Conservation (phyloP, 2,329 filamentous ascomycete genomes). For the Alternaria gansuensis region DNA sequence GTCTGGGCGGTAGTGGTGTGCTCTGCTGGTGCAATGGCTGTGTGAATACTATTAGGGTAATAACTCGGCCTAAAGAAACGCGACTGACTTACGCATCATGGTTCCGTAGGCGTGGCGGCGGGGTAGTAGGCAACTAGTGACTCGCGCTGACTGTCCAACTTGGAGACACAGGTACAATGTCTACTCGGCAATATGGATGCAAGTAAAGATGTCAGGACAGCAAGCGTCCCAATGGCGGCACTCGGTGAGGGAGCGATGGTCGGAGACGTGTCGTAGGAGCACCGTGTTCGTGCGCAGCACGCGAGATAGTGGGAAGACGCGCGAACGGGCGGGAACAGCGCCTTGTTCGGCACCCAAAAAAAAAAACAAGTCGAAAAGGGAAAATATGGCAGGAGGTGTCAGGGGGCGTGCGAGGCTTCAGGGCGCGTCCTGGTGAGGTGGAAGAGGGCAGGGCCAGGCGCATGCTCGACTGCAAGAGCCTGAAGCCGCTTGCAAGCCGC, state of each 20-base stretch:
- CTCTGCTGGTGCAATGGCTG: conserved; percentile 33
- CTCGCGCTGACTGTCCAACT: conserved; percentile 12
- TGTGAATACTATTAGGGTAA: conserved; percentile 26
- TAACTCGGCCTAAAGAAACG: conserved; percentile 23
- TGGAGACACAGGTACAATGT: conserved; percentile 9
- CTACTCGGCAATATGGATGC: neutral
- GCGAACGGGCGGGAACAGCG: conserved; percentile 29
- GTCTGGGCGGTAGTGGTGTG: conserved; percentile 25
- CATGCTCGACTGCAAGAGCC: conserved; percentile 19
- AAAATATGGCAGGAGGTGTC: conserved; percentile 15
- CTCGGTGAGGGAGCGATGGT: conserved; percentile 11
- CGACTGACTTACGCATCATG: conserved; percentile 33
- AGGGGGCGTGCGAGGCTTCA: conserved; percentile 15
- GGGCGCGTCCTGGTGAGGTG: conserved; percentile 32
- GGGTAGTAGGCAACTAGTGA: conserved; percentile 27
- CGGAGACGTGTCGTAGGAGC: conserved; percentile 23
- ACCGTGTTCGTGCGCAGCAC: conserved; percentile 21
- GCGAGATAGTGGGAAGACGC: conserved; percentile 26
- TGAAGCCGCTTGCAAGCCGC: conserved; percentile 29
- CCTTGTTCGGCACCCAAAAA: conserved; percentile 5
- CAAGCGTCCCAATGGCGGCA: conserved; percentile 10
- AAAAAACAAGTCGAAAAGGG: conserved; percentile 13
- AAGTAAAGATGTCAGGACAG: neutral
- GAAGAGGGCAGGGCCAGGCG: conserved; percentile 19
- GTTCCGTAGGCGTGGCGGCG: conserved; percentile 26